Conservation (phyloP, 2,329 filamentous ascomycete genomes). For the Fusarium liriodendri region DNA sequence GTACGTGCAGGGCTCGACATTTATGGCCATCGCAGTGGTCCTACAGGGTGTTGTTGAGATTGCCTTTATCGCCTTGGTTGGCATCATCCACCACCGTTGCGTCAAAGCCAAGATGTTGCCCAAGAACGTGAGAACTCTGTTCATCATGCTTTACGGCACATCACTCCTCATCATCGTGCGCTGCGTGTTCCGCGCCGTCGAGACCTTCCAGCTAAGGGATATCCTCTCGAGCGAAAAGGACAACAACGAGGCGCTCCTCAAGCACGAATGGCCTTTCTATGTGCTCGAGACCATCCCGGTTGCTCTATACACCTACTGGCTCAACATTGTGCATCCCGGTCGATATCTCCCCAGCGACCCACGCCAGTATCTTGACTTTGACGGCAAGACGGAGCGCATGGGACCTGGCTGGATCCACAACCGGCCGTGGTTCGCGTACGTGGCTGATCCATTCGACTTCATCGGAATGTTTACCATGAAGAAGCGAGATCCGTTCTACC, state of each 20-base stretch:
- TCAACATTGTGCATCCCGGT: conserved; percentile 57
- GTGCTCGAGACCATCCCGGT: conserved; percentile 58
- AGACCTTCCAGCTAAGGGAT: conserved; percentile 36
- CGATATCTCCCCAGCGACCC: conserved; percentile 52
- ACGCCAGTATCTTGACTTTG: conserved; percentile 53
- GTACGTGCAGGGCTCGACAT: conserved; percentile 65
- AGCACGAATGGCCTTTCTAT: conserved; percentile 60
- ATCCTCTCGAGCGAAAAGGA: conserved; percentile 22
- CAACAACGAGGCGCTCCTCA: conserved; percentile 46
- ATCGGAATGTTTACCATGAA: conserved; percentile 39
- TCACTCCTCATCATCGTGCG: conserved; percentile 40
- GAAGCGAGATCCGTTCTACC: conserved; percentile 39
- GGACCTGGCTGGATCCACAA: conserved; percentile 43
- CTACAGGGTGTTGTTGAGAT: conserved; percentile 45
- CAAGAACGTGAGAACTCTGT: conserved; percentile 36
- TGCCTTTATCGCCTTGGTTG: conserved; percentile 37
- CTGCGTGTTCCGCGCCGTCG: conserved; percentile 41
- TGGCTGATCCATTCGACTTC: conserved; percentile 39
- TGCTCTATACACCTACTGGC: conserved; percentile 55
- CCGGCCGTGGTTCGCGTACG: conserved; percentile 29
- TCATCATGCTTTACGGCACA: conserved; percentile 43
- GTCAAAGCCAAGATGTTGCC: conserved; percentile 35
- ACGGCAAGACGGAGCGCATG: conserved; percentile 51
- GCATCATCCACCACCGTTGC: conserved; percentile 33
- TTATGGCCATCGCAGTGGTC: conserved; percentile 63